Base-by-base conservation (phyloP, 1,284 basidiomycete genomes). In the Cryptococcus sp. region DNA sequence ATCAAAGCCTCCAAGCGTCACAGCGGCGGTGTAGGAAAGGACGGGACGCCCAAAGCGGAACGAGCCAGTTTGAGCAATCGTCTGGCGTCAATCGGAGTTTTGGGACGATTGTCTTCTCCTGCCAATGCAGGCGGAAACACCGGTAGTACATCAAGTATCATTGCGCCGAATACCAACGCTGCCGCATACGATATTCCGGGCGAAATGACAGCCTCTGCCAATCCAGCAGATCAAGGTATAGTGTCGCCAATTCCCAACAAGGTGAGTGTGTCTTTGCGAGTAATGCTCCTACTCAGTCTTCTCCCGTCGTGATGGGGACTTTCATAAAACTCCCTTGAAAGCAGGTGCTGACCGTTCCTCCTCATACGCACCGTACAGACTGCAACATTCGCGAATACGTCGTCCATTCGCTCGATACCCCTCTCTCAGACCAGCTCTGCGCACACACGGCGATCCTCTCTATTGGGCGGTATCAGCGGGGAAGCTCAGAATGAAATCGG, bases 11-110 rank as follows among this genome's bases (percentile, higher is more conserved):
- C 43, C 34, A 50, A 13, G n/a, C 39, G 17, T n/a, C 45, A 15
- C 15, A 43, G 49, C 39, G 57, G 44, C 40, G 59, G 57, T 38
- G 47, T 65, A 63, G 44, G 77, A 78, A 54, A 78, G 85, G 64
- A 87, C 83, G 78, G 50, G 41, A 46, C 49, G 26, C 47, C 50
- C 0, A 66, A 59, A 39, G 41, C 55, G 20, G 70, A 70, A 44
- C 52, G 70, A 39, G 63, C 64, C 19, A 89, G 84, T 68, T 74
- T 93, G 46, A 83, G 87, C 20, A 89, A 91, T 78, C 81, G 90
- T 44, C 76, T 93, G 61, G 88, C 89, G 5, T 84, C 83, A 57
- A 84, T 92, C 63, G 84, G 84, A 3, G 84, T 83, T 16, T 62
- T 76, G 11, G 68, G 71, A 5, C 61, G 66, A 25, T 46, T 74